Percentiles rank a stretch among this genome's conserved stretches.
Evolutionary conservation across 192 early-diverging fungal genomes (phyloP).

Genomic region (Nowakowskiella sp.): DNA sequence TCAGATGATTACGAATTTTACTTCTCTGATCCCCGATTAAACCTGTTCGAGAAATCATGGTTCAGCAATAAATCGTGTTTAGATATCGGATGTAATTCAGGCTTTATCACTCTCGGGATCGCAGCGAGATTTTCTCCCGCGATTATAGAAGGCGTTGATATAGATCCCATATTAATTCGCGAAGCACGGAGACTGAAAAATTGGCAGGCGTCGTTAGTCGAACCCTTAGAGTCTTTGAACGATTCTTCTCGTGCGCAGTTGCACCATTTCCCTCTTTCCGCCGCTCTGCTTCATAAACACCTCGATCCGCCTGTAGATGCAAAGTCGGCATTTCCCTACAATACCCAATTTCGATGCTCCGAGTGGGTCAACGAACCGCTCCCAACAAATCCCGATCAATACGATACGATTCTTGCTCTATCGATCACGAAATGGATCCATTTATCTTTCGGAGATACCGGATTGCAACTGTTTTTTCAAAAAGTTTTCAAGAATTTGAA

Average conservation of each 20-base stretch:
- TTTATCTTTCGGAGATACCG: conserved; percentile 61
- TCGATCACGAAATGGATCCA: conserved; percentile 81
- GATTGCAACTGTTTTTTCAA: conserved; percentile 56
- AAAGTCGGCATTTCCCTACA: conserved; percentile 45
- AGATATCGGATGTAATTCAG: conserved; percentile 77
- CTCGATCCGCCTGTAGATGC: neutral
- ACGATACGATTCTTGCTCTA: conserved; percentile 60
- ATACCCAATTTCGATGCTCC: conserved; percentile 46
- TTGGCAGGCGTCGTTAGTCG: neutral
- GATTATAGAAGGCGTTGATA: conserved; percentile 62
- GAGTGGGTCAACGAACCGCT: conserved; percentile 50
- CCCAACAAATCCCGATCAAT: conserved; percentile 27
- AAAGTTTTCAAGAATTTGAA: conserved; percentile 49
- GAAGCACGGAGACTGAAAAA: conserved; percentile 43
- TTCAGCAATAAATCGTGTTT: conserved; percentile 52
- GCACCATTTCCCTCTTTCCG: neutral
- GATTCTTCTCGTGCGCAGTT: conserved; percentile 25
- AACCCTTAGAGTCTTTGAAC: neutral
- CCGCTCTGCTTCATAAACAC: neutral
- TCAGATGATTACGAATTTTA: too few species aligned
- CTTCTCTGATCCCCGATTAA: conserved; percentile 62
- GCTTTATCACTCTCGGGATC: conserved; percentile 40
- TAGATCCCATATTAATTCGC: conserved; percentile 55
- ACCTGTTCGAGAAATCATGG: conserved; percentile 35
- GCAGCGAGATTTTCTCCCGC: conserved; percentile 45